Evolutionary conservation across 2,329 filamentous ascomycete genomes (phyloP), one percentile per base, ranked within the genome.

Genomic region (Fusarium protoensiforme): DNA sequence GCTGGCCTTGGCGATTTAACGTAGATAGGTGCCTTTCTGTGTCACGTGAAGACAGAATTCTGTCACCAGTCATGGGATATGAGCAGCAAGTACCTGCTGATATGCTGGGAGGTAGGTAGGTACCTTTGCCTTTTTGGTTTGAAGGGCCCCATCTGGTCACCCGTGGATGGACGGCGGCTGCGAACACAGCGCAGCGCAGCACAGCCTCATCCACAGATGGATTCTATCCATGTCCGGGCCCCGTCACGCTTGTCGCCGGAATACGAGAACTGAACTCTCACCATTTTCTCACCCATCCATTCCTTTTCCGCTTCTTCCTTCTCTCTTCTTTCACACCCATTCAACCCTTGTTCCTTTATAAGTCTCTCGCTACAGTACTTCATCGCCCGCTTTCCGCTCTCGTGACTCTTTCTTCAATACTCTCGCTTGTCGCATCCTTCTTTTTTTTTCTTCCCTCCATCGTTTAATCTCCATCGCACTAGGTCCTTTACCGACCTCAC

Each of bases 311-410:
- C 43, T 48, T 67, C 69, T 67, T 31, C 24, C 54, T 39, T 39
- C 36, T 39, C 24, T 16, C n/a, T 24, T 33, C 35, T 16, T 43
- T n/a, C 61, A 56, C 51, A 46, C 53, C 43, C 39, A n/a, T 41
- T 38, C 43, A 20, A 66, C 54, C 72, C 72, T 73, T 68, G 69
- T 68, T 73, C 39, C 66, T 73, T 72, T 74, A 64, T 61, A 72
- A 71, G 61, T 57, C 57, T 71, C 64, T 63, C 58, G 54, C 67
- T 63, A 48, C 24, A 4, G 24, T 24, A 5, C 31, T 66, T 46
- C 53, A 33, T 75, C 63, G 35, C 64, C 60, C 67, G 54, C 62
- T 39, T 48, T 54, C 41, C 46, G 27, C 69, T 53, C 68, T 69
- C 57, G 57, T 75, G 70, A 69, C 64, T 69, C 57, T 64, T 59